phyloP scores from a whole-genome alignment of 2,329 filamentous ascomycete species.

The Fusarium incarnatum region DNA sequence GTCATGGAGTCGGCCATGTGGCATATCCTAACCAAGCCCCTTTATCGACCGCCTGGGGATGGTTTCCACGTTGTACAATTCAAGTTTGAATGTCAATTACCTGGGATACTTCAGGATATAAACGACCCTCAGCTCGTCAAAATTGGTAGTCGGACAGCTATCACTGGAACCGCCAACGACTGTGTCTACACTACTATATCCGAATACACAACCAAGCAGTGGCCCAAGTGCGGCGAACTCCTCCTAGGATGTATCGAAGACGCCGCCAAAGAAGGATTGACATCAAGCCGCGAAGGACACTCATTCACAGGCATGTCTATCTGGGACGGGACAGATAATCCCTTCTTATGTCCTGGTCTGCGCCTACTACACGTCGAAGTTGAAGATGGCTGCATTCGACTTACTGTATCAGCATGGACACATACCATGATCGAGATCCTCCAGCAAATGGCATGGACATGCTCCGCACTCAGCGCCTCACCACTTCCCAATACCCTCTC shows the following conservation, averaged over 20 bases:
- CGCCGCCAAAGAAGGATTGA: conserved; percentile 47
- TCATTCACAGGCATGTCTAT: conserved; percentile 51
- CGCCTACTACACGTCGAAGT: conserved; percentile 52
- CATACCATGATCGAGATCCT: conserved; percentile 52
- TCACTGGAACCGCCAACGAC: conserved; percentile 52
- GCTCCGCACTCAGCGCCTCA: conserved; percentile 51
- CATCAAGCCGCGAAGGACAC: conserved; percentile 41
- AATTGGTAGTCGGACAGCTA: conserved; percentile 48
- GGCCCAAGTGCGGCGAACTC: conserved; percentile 49
- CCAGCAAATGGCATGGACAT: conserved; percentile 55
- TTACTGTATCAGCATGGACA: conserved; percentile 52
- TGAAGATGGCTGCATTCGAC: conserved; percentile 48
- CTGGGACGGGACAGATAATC: conserved; percentile 50
- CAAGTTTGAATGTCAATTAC: conserved; percentile 52
- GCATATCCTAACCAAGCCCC: conserved; percentile 51
- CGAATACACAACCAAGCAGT: conserved; percentile 49
- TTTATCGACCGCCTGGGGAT: conserved; percentile 49
- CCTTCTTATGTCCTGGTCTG: conserved; percentile 47
- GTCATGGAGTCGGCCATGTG: conserved; percentile 54
- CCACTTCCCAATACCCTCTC: conserved; percentile 49
- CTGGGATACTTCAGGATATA: conserved; percentile 46
- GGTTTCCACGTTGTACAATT: conserved; percentile 53
- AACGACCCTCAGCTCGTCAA: conserved; percentile 47
- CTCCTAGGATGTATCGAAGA: conserved; percentile 50
- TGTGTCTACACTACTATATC: conserved; percentile 51